phyloP scores from a whole-genome alignment of 2,329 filamentous ascomycete genomes.

The Coniochaeta ligniaria region DNA sequence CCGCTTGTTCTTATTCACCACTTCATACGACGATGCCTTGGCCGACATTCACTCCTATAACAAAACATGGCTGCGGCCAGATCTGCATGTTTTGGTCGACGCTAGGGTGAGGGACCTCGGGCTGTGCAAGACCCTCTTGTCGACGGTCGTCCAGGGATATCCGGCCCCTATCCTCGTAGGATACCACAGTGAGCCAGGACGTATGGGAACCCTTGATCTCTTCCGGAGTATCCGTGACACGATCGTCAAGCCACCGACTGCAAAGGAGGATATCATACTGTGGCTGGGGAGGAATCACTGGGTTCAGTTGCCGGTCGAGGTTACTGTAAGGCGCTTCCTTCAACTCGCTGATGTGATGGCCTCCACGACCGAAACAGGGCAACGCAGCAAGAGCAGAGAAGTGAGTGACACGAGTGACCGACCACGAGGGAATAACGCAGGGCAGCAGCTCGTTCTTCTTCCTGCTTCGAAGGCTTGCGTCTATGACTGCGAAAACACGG shows the following conservation, averaged over 20 bases:
- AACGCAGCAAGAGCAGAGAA: not conserved
- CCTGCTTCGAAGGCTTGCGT: not conserved
- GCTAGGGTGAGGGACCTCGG: not conserved
- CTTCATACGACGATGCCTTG: no score
- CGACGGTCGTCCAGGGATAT: slow-evolving; percentile 5
- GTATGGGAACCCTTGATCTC: not conserved
- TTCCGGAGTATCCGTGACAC: not conserved
- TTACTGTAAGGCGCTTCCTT: slow-evolving; percentile 1
- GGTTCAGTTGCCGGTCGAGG: slow-evolving; percentile 5
- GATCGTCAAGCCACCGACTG: no score
- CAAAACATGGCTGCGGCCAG: slow-evolving; percentile 5
- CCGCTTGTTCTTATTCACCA: no score
- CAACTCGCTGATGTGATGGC: not conserved
- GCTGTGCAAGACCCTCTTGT: slow-evolving; percentile 5
- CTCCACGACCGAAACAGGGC: not conserved
- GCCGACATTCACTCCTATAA: not conserved
- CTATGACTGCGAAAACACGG: not conserved
- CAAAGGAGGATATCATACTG: slow-evolving; percentile 2
- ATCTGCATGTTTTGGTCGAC: slow-evolving; percentile 6
- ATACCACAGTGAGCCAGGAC: not conserved
- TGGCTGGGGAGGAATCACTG: slow-evolving; percentile 3
- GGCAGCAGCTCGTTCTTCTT: not conserved
- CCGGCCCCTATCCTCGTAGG: slow-evolving; percentile 6
- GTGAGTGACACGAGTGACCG: not conserved
- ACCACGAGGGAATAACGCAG: not conserved